Base-by-base conservation (phyloP, 805 yeast genomes). In the Candida gorgasii region DNA sequence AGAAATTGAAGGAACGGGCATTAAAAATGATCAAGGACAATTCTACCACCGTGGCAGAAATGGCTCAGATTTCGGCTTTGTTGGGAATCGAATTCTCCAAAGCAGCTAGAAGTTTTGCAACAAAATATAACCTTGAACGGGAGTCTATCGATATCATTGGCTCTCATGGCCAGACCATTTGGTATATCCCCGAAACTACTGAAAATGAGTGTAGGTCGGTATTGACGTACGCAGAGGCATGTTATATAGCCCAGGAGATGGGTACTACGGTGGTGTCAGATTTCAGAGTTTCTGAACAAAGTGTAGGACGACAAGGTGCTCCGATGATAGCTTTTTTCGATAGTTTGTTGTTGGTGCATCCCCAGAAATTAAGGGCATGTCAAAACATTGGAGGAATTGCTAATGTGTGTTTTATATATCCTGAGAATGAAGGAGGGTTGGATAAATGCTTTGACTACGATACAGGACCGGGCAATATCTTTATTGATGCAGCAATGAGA, bases 321-420 rank as follows among this genome's bases (percentile, higher is more conserved):
- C 60, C 61, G 5, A 46, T 57, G 46, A 44, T 49, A 28, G 60
- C 54, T 1, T 57, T 57, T 43, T 49, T 57, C 27, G 62, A 57
- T 29, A 53, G 55, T 13, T 44, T 50, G 19, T 39, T 55, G 16
- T 46, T 58, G n/a, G 44, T 38, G 9, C 54, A 54, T 36, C 51
- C 52, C 5, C 49, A 51, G 5, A 53, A 52, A 40, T 33, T 49
- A 31, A 44, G 57, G 17, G 52, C 50, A 4, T 46, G 55, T 38
- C 60, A 55, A 34, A 57, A 57, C 36, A 57, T 57, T 34, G 62
- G 62, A 13, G 62, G 62, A 5, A 57, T 57, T 20, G 48, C 53
- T 19, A 57, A 57, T 40, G 58, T 53, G 9, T 53, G 58, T 32
- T 48, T 55, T 33, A 43, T 56, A 13, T 48, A 30, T 27, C 57